These are phyloP conservation scores for Anisodus acutangulus DNA, from an alignment of 257 asterid genomes.

Conservation along the genomic window DNA sequence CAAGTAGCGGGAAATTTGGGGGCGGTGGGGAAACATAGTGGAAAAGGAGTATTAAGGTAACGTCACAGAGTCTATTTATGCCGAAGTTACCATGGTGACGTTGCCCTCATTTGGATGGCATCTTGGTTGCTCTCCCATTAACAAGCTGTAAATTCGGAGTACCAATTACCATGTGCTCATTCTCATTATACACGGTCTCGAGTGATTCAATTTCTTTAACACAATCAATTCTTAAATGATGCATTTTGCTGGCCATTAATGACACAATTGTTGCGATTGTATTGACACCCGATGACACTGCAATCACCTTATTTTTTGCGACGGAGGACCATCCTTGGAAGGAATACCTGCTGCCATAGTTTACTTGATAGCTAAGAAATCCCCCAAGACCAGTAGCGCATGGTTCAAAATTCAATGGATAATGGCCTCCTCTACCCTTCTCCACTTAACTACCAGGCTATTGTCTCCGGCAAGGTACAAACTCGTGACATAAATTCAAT, in stretches of 20 bases:
- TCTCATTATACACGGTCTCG: not conserved
- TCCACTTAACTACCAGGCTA: no score
- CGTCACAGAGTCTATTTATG: no score
- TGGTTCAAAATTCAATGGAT: not conserved
- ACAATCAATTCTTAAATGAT: not conserved
- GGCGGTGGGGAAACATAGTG: not conserved
- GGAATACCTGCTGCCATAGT: not conserved
- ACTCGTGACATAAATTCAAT: no score
- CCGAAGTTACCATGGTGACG: no score
- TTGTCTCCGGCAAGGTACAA: no score
- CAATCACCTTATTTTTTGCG: not conserved
- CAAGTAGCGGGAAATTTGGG: not conserved
- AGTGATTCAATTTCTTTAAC: not conserved
- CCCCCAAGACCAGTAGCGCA: not conserved
- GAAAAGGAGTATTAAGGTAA: not conserved
- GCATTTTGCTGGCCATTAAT: not conserved
- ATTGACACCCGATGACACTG: conserved; percentile 17
- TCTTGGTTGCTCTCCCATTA: not conserved
- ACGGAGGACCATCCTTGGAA: not conserved
- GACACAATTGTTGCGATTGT: not conserved
- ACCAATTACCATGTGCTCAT: not conserved
- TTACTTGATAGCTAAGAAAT: not conserved
- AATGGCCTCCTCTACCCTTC: not conserved
- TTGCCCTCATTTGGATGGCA: no score
- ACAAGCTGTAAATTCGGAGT: not conserved